A percentile compares a stretch with the other conserved stretches of the same genome.
These are phyloP conservation scores for Peronospora farinosa DNA, from an alignment of 352 stramenopile species.

Conservation along the genomic window DNA sequence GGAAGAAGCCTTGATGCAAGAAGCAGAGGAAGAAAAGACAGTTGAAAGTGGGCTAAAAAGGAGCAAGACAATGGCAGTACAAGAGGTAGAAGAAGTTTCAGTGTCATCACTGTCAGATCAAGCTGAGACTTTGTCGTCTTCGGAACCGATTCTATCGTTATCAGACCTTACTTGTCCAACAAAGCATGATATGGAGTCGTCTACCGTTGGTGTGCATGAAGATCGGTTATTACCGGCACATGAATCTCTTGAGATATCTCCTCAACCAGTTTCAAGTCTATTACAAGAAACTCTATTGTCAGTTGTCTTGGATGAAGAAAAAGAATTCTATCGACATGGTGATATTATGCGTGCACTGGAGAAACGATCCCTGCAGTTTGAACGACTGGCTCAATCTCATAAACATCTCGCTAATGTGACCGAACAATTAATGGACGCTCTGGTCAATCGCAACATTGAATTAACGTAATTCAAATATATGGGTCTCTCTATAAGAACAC, in stretches of 20 bases:
- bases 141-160: background rate
- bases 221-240: background rate
- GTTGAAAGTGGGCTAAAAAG: slow-evolving; percentile 1
- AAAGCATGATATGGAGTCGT: background rate
- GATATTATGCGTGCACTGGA: slow-evolving; percentile 28
- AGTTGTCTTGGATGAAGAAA: background rate
- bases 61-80: slow-evolving; percentile 7
- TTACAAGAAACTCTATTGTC: background rate
- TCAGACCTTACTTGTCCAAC: background rate
- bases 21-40: background rate
- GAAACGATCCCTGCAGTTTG: slow-evolving; percentile 20
- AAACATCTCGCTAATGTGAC: slow-evolving; percentile 21
- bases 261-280: background rate
- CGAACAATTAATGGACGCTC: slow-evolving; percentile 22
- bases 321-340: slow-evolving; percentile 14
- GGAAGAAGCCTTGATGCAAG: slow-evolving; percentile 5
- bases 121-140: background rate
- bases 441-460: slow-evolving; percentile 7
- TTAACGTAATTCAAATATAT: background rate
- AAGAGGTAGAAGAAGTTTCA: background rate
- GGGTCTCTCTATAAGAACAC: slow-evolving; percentile 1
- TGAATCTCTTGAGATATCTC: background rate
- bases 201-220: background rate
- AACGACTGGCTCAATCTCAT: slow-evolving; percentile 20
- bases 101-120: background rate